These are phyloP conservation scores for Albifimbria verrucaria DNA, from an alignment of 2,329 filamentous ascomycete species.

Conservation along the genomic window DNA sequence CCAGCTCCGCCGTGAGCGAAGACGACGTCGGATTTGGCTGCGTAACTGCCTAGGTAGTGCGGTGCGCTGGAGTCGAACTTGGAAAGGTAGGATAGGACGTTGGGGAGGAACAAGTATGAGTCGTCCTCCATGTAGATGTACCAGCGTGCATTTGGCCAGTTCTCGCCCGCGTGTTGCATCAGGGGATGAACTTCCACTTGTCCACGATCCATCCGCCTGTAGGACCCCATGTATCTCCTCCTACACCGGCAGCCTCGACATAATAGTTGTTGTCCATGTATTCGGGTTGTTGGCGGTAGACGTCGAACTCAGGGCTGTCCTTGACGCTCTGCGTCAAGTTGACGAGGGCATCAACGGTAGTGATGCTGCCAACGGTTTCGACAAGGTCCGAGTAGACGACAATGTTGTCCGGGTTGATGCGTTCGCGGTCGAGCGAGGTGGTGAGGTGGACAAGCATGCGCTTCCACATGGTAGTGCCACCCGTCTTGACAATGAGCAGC, in stretches of 20 bases:
- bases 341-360: conserved; percentile 16
- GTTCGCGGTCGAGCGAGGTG: conserved; percentile 10
- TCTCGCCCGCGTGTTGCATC: conserved; percentile 18
- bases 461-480: conserved; percentile 21
- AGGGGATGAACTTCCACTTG: conserved; percentile 24
- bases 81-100: conserved; percentile 12
- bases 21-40: conserved; percentile 17
- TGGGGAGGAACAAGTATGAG: conserved; percentile 19
- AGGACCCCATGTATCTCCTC: conserved; percentile 19
- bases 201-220: conserved; percentile 21
- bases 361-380: conserved; percentile 15
- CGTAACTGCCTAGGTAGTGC: conserved; percentile 20
- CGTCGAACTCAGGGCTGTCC: conserved; percentile 15
- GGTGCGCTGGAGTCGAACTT: conserved; percentile 14
- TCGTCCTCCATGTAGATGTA: conserved; percentile 24
- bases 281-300: conserved; percentile 19
- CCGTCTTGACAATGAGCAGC: conserved; percentile 21
- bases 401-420: conserved; percentile 11
- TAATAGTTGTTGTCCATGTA: conserved; percentile 20
- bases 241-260: conserved; percentile 14
- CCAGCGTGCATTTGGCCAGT: conserved; percentile 20
- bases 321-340: conserved; percentile 16
- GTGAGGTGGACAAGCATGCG: conserved; percentile 19
- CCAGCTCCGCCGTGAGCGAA: conserved; percentile 21
- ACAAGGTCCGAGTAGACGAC: conserved; percentile 20